These are phyloP conservation scores for Fusarium continuum DNA, from an alignment of 2,329 filamentous ascomycete genomes.

Conservation along the genomic window DNA sequence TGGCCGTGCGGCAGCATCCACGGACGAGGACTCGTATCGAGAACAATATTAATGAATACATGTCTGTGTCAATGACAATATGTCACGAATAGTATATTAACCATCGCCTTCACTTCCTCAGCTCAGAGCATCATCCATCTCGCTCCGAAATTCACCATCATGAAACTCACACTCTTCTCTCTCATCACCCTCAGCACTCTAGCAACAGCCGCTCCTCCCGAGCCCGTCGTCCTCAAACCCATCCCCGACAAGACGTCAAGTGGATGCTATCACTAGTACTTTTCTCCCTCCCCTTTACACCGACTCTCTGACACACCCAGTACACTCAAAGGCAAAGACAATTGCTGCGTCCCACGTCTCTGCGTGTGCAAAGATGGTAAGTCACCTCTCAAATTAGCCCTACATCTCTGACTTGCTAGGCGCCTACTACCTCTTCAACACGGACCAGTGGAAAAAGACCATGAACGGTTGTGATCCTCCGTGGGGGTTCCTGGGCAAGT, in stretches of 20 bases:
- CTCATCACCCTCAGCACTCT: background rate
- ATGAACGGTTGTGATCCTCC: conserved; percentile 27
- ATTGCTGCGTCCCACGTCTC: conserved; percentile 30
- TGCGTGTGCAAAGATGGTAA: conserved; percentile 30
- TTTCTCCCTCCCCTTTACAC: accelerated
- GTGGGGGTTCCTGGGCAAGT: conserved; percentile 20
- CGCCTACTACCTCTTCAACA: conserved; percentile 28
- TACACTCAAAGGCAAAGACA: background rate
- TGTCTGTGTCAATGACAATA: background rate
- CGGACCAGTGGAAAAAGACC: conserved; percentile 1
- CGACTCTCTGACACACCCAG: conserved; percentile 2
- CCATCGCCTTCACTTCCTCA: background rate
- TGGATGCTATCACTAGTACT: conserved; percentile 22
- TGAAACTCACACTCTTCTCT: conserved; percentile 17
- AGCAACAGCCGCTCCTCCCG: background rate
- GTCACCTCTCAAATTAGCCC: background rate
- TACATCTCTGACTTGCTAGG: background rate
- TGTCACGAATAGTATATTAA: background rate
- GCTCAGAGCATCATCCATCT: background rate
- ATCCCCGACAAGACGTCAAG: background rate
- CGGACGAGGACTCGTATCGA: background rate
- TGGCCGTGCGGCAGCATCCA: background rate
- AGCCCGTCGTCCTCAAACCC: conserved; percentile 5
- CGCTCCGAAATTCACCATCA: background rate
- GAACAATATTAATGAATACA: background rate